A percentile compares a stretch with the other conserved stretches of the same genome.
phyloP scores from a whole-genome alignment of 169 alveolate genomes.

The Condylostoma magnum region DNA sequence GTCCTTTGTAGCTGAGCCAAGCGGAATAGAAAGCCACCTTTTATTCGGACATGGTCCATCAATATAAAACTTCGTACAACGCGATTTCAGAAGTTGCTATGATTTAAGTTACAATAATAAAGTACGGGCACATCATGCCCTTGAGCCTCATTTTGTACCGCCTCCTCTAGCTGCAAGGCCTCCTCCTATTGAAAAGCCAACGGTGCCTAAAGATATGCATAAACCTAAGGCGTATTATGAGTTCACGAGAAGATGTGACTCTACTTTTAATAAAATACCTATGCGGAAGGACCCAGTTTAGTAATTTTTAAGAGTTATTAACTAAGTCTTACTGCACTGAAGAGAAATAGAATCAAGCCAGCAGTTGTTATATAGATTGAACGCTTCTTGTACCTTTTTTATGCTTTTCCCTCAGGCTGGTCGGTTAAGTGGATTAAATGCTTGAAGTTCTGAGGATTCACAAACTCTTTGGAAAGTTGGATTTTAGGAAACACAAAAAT shows the following conservation, averaged over 20 bases:
- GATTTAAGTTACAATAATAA: neutral
- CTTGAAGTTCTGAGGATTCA: too few species aligned
- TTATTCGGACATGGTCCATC: slow-evolving; percentile 28
- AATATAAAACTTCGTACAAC: neutral
- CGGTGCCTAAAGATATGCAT: neutral
- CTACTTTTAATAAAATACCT: slow-evolving; percentile 13
- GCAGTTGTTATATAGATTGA: too few species aligned
- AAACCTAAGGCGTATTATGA: slow-evolving; percentile 20
- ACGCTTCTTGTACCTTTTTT: too few species aligned
- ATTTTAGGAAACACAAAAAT: too few species aligned
- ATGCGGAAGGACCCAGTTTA: too few species aligned
- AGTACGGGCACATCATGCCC: slow-evolving; percentile 9
- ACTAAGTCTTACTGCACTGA: too few species aligned
- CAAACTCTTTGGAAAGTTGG: too few species aligned
- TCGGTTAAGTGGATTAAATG: too few species aligned
- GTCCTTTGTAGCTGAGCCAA: neutral
- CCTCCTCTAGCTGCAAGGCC: slow-evolving; percentile 21
- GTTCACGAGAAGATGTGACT: slow-evolving; percentile 20
- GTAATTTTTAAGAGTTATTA: too few species aligned
- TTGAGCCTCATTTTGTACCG: slow-evolving; percentile 11
- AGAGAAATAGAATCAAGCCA: too few species aligned
- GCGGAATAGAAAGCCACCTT: slow-evolving; percentile 6
- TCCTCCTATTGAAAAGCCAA: neutral
- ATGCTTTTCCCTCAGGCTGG: too few species aligned
- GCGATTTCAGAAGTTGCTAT: slow-evolving; percentile 11